A percentile compares a stretch with the other conserved stretches of the same genome.
phyloP scores from a whole-genome alignment of 805 yeast genomes.

The Starmerella vaccinii region DNA sequence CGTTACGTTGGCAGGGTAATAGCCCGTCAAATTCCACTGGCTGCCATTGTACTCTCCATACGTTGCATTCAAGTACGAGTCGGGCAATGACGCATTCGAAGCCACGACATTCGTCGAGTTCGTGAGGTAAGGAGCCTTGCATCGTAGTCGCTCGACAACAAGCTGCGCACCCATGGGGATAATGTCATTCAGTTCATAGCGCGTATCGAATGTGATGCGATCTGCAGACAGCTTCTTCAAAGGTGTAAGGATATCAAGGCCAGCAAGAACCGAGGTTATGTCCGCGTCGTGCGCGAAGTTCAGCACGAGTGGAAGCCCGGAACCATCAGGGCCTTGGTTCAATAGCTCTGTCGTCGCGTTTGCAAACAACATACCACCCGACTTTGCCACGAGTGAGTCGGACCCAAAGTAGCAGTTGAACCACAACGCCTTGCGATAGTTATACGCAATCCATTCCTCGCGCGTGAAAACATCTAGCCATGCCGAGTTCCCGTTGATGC shows the following conservation, averaged over 20 bases:
- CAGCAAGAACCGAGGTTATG: conserved; percentile 40
- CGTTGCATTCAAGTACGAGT: conserved; percentile 10
- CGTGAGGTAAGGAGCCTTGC: conserved; percentile 27
- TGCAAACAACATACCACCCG: conserved; percentile 39
- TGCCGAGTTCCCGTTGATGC: conserved; percentile 39
- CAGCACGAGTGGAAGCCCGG: conserved; percentile 33
- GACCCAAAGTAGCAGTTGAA: conserved; percentile 43
- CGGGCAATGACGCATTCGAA: conserved; percentile 13
- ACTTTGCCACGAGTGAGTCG: conserved; percentile 36
- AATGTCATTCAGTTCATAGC: conserved; percentile 40
- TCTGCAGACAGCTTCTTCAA: conserved; percentile 36
- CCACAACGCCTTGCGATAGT: conserved; percentile 36
- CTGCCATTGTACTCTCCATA: conserved; percentile 25
- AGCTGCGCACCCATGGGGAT: conserved; percentile 52
- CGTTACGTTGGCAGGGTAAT: conserved; percentile 10
- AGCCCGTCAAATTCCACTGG: conserved; percentile 10
- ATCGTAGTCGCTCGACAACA: conserved; percentile 41
- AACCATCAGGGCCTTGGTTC: conserved; percentile 32
- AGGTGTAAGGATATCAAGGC: conserved; percentile 40
- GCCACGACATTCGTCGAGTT: conserved; percentile 13
- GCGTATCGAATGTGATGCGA: conserved; percentile 38
- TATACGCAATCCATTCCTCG: conserved; percentile 39
- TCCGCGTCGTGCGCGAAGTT: conserved; percentile 51
- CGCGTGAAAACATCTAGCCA: conserved; percentile 38
- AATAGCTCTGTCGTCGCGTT: conserved; percentile 41